phyloP scores from a whole-genome alignment of 352 stramenopile species.

The Thraustochytrium striatum region DNA sequence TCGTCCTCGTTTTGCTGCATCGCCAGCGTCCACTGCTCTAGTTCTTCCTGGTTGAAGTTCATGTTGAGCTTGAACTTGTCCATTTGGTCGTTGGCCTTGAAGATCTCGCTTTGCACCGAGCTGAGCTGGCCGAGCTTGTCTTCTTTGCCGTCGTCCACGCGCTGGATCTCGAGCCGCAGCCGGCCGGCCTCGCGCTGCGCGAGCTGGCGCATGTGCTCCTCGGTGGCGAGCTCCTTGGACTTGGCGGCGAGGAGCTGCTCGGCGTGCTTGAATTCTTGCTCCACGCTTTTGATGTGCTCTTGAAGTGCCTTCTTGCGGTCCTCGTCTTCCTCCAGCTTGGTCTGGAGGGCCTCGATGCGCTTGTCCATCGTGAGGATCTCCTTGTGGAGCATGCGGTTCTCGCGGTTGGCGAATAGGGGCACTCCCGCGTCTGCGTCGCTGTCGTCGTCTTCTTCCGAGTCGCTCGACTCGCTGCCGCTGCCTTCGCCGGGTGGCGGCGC shows the following conservation, averaged over 20 bases:
- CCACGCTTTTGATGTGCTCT: slow-evolving; percentile 91
- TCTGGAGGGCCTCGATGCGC: slow-evolving; percentile 19
- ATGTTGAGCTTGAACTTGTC: slow-evolving; percentile 92
- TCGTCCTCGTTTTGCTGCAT: slow-evolving; percentile 93
- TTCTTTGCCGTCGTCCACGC: slow-evolving; percentile 64
- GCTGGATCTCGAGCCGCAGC: slow-evolving; percentile 63
- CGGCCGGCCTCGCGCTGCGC: slow-evolving; percentile 78
- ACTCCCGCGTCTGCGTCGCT: slow-evolving; percentile 34
- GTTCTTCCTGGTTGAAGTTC: slow-evolving; percentile 96
- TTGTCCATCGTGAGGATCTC: slow-evolving; percentile 44
- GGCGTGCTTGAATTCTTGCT: slow-evolving; percentile 88
- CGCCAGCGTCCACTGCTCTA: slow-evolving; percentile 91
- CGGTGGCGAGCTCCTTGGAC: slow-evolving; percentile 81
- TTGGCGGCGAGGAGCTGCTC: slow-evolving; percentile 85
- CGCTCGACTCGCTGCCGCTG: slow-evolving; percentile 42
- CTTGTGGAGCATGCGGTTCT: slow-evolving; percentile 51
- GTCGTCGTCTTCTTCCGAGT: slow-evolving; percentile 49
- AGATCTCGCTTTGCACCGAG: slow-evolving; percentile 79
- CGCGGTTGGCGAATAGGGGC: slow-evolving; percentile 50
- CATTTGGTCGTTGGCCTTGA: slow-evolving; percentile 85
- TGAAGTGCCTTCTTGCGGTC: slow-evolving; percentile 88
- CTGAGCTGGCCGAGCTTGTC: slow-evolving; percentile 78
- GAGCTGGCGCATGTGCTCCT: slow-evolving; percentile 86
- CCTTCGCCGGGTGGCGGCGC: not conserved
- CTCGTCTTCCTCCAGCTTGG: slow-evolving; percentile 65